Evolutionary conservation across 2,329 filamentous ascomycete genomes (phyloP).

Genomic region (Alternaria sp.): DNA sequence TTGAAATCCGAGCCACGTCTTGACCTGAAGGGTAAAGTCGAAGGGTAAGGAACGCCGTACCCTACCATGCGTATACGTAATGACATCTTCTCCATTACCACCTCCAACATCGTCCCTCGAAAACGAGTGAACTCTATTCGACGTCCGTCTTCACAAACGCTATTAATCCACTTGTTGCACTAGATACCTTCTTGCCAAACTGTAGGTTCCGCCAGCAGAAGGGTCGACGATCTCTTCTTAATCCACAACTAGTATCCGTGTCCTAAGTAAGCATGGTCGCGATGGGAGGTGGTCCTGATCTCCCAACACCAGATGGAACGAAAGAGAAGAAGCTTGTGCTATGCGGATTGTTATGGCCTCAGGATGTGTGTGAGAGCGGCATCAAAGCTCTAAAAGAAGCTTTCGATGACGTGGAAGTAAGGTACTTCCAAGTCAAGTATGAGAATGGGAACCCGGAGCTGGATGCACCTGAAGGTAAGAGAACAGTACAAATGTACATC

Average conservation of each 20-base stretch:
- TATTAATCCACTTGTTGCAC: neutral
- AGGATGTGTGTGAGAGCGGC: constrained; percentile 31
- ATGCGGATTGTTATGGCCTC: constrained; percentile 54
- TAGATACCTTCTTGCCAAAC: too few relatives aligned
- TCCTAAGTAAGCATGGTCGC: constrained; percentile 33
- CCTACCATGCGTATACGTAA: constrained; percentile 8
- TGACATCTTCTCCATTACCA: constrained; percentile 1
- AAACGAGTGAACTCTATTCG: neutral
- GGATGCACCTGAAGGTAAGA: constrained; percentile 53
- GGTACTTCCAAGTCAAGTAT: constrained; percentile 37
- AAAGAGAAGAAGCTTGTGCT: constrained; percentile 50
- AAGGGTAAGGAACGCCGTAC: neutral
- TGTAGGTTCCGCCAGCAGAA: neutral
- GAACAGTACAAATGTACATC: neutral
- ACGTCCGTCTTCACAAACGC: neutral
- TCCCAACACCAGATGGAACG: constrained; percentile 39
- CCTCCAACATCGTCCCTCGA: neutral
- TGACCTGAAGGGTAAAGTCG: neutral
- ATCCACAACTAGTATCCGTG: neutral
- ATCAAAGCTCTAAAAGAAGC: constrained; percentile 41
- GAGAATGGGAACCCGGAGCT: constrained; percentile 51
- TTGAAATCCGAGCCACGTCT: constrained; percentile 9
- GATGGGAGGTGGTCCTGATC: constrained; percentile 58
- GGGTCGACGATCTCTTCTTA: neutral
- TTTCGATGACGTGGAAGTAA: constrained; percentile 44